Conservation (phyloP, 148 eudicot genomes). For the Beta vulgaris region DNA sequence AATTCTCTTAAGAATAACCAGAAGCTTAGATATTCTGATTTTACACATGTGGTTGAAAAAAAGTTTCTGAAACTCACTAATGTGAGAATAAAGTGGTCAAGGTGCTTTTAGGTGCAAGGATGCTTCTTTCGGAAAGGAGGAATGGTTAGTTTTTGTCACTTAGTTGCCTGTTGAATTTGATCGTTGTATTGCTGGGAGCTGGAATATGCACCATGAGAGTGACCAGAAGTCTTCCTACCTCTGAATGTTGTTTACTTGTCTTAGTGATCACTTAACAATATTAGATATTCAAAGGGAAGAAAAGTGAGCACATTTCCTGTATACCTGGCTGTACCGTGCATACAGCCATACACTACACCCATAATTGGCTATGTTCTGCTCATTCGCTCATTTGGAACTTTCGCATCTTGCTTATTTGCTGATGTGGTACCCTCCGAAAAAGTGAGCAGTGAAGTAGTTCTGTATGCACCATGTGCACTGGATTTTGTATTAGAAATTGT, state of each 20-base stretch:
- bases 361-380: no score
- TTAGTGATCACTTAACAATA: background rate
- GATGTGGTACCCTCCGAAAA: no score
- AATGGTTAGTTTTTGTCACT: constrained; percentile 41
- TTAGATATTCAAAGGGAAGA: background rate
- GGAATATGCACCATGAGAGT: constrained; percentile 11
- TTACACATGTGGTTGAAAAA: constrained; percentile 37
- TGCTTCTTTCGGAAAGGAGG: constrained; percentile 40
- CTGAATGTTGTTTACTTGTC: background rate
- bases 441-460: no score
- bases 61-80: constrained; percentile 12
- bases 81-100: constrained; percentile 47
- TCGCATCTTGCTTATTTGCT: no score
- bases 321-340: no score
- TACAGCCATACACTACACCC: no score
- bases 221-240: background rate
- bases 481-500: no score
- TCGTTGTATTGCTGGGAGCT: constrained; percentile 16
- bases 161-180: constrained; percentile 17
- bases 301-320: no score
- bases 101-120: constrained; percentile 41
- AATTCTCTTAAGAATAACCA: constrained; percentile 23
- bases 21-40: constrained; percentile 27
- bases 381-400: no score
- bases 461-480: no score